Evolutionary conservation across 2,329 filamentous ascomycete species (phyloP), one percentile per base, ranked within the genome.

Genomic region (Thyridium curvatum): DNA sequence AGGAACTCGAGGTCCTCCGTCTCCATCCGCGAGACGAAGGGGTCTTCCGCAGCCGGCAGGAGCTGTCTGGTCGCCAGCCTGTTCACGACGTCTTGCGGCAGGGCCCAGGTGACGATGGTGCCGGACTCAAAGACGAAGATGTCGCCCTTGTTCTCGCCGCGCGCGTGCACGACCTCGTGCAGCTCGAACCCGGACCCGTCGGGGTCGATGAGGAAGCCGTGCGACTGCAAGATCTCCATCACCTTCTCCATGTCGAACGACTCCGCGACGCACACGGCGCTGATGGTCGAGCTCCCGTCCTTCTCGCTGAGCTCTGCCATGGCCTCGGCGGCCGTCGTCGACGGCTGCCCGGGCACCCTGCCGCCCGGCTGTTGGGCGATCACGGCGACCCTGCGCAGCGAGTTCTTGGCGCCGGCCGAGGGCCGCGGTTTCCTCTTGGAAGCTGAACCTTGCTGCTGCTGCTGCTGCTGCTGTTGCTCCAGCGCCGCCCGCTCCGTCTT

Each of bases 91-190:
- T 84, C 79, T 44, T 88, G 77, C 1, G 87, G 82, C 2, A 96
- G 71, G 5, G 86, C 86, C 93, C 93, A 98, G 17, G 87, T 84
- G 6, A 97, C 93, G 8, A 97, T 76, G 12, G 90, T 94, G 10
- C 93, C 93, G 0, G 90, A 95, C 8, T 91, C 89, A 49, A 98
- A 98, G 41, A 98, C 82, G 56, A 97, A 97, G 37, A 97, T 79
- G 62, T 98, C 93, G 28, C 89, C 90, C 41, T 79, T 71, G 55
- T 78, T 74, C 42, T 73, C 68, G 8, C 71, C 70, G 37, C 76
- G 66, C 7, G 77, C 79, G 52, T 83, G 79, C 35, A 83, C 73
- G 6, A 83, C 77, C 52, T 82, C 77, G 46, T 69, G 68, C 34
- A 70, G 65, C 47, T 81, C 76, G 49, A 83, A 81, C 12, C 69